phyloP scores from a whole-genome alignment of 2,329 filamentous ascomycete species.

The Aspergillus awamori region DNA sequence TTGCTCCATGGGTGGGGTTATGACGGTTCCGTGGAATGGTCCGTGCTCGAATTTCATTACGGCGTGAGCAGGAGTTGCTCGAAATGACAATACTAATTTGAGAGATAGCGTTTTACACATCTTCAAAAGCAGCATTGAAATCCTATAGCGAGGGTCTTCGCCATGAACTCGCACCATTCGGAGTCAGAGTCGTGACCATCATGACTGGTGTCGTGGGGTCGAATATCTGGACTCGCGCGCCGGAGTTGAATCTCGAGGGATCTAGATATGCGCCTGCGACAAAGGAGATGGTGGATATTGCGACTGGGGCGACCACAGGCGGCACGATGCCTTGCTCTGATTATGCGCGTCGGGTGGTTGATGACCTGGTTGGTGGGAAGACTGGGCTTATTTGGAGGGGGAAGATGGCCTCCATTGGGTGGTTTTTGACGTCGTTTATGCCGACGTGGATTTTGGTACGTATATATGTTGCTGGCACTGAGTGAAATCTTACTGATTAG shows the following conservation, averaged over 20 bases:
- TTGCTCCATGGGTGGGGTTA: conserved; percentile 26
- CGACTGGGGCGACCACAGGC: conserved; percentile 1
- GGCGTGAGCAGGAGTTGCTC: neutral
- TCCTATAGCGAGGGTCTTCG: conserved; percentile 26
- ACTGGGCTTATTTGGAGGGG: conserved; percentile 26
- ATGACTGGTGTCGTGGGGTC: conserved; percentile 24
- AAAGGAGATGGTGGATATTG: conserved; percentile 12
- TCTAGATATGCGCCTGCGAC: conserved; percentile 24
- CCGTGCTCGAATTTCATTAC: neutral
- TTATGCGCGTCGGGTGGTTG: conserved; percentile 26
- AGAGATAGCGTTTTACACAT: conserved; percentile 19
- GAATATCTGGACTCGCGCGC: conserved; percentile 19
- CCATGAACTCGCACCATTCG: conserved; percentile 29
- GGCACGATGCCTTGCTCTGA: conserved; percentile 8
- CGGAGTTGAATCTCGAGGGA: conserved; percentile 15
- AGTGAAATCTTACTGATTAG: neutral
- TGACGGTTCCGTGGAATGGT: conserved; percentile 17
- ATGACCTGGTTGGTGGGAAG: conserved; percentile 26
- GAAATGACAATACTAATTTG: neutral
- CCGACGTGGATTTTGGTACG: conserved; percentile 23
- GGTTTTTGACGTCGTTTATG: conserved; percentile 12
- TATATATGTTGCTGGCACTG: neutral
- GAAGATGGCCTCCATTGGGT: conserved; percentile 16
- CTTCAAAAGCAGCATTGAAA: conserved; percentile 30
- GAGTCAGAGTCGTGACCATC: conserved; percentile 26